Evolutionary conservation across 2,329 filamentous ascomycete species (phyloP).

Genomic region (Helminthosporium solani): DNA sequence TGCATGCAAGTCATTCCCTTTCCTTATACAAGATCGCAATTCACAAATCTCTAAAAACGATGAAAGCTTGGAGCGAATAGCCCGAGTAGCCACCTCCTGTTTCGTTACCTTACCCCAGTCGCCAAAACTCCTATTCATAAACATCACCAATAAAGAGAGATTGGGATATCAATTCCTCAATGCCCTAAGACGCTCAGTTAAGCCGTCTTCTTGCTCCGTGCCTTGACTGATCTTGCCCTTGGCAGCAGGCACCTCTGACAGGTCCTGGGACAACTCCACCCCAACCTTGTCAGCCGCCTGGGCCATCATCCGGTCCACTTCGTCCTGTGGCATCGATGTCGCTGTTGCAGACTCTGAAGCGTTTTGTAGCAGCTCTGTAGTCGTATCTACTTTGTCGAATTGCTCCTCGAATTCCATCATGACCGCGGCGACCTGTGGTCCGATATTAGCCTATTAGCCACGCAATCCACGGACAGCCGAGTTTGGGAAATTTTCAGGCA

Average conservation of each 20-base stretch:
- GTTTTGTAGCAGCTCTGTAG: slow-evolving; percentile 75
- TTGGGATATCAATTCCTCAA: no score
- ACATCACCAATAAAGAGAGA: no score
- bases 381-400: slow-evolving; percentile 54
- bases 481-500: background rate
- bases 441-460: slow-evolving; percentile 4
- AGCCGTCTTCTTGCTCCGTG: background rate
- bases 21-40: no score
- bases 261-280: slow-evolving; percentile 75
- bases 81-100: no score
- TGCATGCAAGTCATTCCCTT: no score
- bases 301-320: slow-evolving; percentile 80
- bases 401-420: slow-evolving; percentile 66
- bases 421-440: slow-evolving; percentile 58
- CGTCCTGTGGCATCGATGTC: slow-evolving; percentile 74
- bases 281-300: slow-evolving; percentile 88
- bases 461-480: background rate
- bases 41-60: no score
- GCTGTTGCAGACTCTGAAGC: slow-evolving; percentile 77
- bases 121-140: no score
- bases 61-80: no score
- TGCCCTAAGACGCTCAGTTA: background rate
- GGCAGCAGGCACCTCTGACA: slow-evolving; percentile 60
- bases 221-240: slow-evolving; percentile 50
- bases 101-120: no score